Evolutionary conservation across 1,284 basidiomycete species (phyloP).

Genomic region (Apiotrichum gracile): DNA sequence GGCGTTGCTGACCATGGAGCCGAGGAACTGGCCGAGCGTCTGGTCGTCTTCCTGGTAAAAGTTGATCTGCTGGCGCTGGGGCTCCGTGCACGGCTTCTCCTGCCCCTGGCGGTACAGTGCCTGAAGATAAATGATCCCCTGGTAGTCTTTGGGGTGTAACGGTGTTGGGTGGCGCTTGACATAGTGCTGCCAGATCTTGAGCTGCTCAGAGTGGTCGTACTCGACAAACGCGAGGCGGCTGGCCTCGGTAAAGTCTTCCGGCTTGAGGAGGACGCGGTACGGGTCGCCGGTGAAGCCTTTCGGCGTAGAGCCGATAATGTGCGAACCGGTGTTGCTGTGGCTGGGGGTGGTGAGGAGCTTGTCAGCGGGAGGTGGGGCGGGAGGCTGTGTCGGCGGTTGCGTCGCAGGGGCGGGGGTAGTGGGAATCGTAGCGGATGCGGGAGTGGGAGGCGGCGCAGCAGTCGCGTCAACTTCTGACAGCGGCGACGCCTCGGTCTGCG

Average conservation of each 20-base stretch:
- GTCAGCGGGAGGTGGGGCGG: not conserved
- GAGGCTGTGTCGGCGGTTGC: not conserved
- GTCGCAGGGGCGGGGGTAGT: not conserved
- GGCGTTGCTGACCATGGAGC: constrained; percentile 63
- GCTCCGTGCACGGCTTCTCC: constrained; percentile 50
- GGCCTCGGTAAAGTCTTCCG: constrained; percentile 58
- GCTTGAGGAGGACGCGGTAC: constrained; percentile 36
- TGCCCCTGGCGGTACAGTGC: constrained; percentile 44
- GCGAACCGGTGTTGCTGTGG: not conserved
- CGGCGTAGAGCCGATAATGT: not conserved
- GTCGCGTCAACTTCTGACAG: too few relatives aligned
- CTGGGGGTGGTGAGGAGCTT: not conserved
- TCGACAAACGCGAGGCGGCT: constrained; percentile 65
- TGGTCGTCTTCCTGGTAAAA: constrained; percentile 92
- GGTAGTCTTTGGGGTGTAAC: constrained; percentile 87
- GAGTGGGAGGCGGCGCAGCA: too few relatives aligned
- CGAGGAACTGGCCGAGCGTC: constrained; percentile 88
- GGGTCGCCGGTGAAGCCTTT: constrained; percentile 24
- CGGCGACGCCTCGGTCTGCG: too few relatives aligned
- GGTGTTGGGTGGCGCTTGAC: constrained; percentile 72
- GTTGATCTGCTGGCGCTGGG: constrained; percentile 61
- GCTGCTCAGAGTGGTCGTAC: constrained; percentile 74
- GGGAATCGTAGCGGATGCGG: too few relatives aligned
- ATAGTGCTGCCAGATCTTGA: constrained; percentile 89
- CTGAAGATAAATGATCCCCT: constrained; percentile 59